Base-by-base conservation (phyloP, 2,329 filamentous ascomycete species). In the Xylariaceae sp. region DNA sequence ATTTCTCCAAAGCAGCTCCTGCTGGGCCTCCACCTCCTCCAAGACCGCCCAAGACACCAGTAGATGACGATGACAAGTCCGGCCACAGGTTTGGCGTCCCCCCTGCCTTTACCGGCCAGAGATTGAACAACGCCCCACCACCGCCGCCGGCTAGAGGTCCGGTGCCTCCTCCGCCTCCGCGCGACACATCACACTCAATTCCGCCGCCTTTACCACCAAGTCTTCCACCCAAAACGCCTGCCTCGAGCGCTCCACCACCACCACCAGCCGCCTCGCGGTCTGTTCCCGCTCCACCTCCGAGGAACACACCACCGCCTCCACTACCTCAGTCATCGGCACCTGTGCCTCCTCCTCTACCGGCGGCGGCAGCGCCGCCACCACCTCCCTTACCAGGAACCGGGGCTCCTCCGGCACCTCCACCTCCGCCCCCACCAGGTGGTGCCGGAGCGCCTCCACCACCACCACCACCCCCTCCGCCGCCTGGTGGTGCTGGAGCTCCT, bases 31-130 rank as follows among this genome's bases (percentile, higher is more conserved):
- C 78, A 16, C 80, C 81, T 23, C 80, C 81, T 9, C 79, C 77
- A 11, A 65, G 77, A 37, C 82, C 82, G 9, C 72, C 79, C 4
- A 85, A 87, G 58, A 78, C 77, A 6, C 72, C 83, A 1, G 63
- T 86, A 32, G 80, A 86, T 25, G 83, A 88, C 17, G 64, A 67
- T 10, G 70, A 75, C 35, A 67, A 70, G 14, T 61, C 60, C 22
- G 47, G 54, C 4, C 68, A 73, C 33, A 81, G 68, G 45, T 88
- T 86, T 51, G 76, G 74, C 21, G 85, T 94, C 5, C 87, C 89
- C 35, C 88, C 89, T 5, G 77, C 85, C 3, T 93, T 93, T 51
- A 53, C 72, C 31, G 81, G 83, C 29, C 76, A 80, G 49, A 63
- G 75, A 41, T n/a, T 43, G 25, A 51, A 44, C 32, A 75, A 75